phyloP scores from a whole-genome alignment of 805 yeast genomes.

The Yarrowia osloensis region DNA sequence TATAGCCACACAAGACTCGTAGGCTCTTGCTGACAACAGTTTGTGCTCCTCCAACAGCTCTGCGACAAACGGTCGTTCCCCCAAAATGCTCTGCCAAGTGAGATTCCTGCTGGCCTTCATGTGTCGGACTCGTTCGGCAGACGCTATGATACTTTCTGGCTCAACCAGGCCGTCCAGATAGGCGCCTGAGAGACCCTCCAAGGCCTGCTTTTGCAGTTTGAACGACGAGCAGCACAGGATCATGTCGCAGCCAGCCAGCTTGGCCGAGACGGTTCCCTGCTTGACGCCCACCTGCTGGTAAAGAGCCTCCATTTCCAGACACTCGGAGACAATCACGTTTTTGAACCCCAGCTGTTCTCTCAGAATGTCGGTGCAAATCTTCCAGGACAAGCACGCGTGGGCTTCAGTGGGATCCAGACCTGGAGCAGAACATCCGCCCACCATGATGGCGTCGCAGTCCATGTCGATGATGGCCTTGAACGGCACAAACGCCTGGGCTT shows the following conservation, averaged over 20 bases:
- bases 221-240: constrained; percentile 62
- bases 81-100: constrained; percentile 14
- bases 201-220: constrained; percentile 57
- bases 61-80: background rate
- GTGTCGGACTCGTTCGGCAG: constrained; percentile 1
- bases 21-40: constrained; percentile 1
- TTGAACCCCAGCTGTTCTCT: constrained; percentile 55
- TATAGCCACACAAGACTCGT: constrained; percentile 10
- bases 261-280: constrained; percentile 64
- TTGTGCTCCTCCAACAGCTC: background rate
- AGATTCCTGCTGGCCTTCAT: constrained; percentile 13
- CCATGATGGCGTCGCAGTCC: constrained; percentile 41
- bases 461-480: background rate
- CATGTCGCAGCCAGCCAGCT: constrained; percentile 66
- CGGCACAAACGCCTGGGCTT: constrained; percentile 8
- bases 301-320: constrained; percentile 63
- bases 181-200: constrained; percentile 45
- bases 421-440: constrained; percentile 68
- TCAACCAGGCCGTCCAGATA: constrained; percentile 4
- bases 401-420: constrained; percentile 60
- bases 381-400: constrained; percentile 62
- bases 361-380: constrained; percentile 52
- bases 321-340: constrained; percentile 61
- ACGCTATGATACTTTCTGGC: background rate
- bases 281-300: constrained; percentile 64